Base-by-base conservation (phyloP, 768 basidiomycete genomes). In the Naganishia onofrii region DNA sequence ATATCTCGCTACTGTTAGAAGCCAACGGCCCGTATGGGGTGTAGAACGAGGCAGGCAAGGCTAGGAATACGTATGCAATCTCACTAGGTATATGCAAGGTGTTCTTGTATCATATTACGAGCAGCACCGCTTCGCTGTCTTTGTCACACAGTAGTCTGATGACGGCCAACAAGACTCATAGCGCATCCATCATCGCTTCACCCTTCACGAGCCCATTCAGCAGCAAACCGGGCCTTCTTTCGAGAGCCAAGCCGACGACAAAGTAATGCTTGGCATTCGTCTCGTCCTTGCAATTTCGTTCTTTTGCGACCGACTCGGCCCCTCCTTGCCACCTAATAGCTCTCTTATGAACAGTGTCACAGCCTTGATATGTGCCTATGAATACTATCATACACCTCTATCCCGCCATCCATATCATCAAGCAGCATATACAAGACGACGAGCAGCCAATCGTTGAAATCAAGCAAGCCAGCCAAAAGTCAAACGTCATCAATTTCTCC, bases 401-500 rank as follows among this genome's bases (percentile, higher is more conserved):
- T 36, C 12, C 34, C 34, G 34, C 12, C 34, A 12, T 36, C 4
- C 34, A 36, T 36, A 36, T 36, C 34, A 36, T 36, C 34, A 36
- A 36, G 12, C 34, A 36, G 6, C 12, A 5, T 36, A 4, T 36
- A 36, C 34, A 36, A 23, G 7, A 53, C 9, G 23, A 38, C 26
- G 57, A 32, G 57, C 21, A 58, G 26, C 57, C 57, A 58, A 2
- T 38, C 54, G 13, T 15, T 29, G 54, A 29, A 34, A 26, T 36
- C 34, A 63, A 58, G 7, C 13, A 6, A 42, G 23, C 23, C 38
- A 42, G n/a, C 19, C 38, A 63, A 42, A 34, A 36, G 55, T 23
- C 57, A 13, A 36, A n/a, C 60, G 60, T 63, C 60, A 63, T 63
- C n/a, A n/a, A 63, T 28, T 42, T 15, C 38, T 42, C 60, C 60